Conservation (phyloP, 805 yeast species). For the Candida rishiriensis region DNA sequence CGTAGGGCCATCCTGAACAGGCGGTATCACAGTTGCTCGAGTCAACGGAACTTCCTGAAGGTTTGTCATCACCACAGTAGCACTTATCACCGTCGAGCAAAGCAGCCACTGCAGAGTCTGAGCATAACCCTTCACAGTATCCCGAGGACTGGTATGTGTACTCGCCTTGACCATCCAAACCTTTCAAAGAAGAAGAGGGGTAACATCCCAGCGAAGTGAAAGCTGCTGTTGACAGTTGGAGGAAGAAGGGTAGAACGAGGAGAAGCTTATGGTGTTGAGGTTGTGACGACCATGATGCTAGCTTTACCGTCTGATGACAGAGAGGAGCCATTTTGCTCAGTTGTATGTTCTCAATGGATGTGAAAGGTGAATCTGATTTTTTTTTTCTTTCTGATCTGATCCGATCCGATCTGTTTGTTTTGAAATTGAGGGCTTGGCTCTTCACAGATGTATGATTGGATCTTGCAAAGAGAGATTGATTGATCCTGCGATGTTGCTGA, state of each 20-base stretch:
- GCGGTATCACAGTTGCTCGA: slow-evolving; percentile 37
- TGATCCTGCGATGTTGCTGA: too few species aligned
- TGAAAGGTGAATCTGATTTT: too few species aligned
- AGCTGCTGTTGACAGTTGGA: slow-evolving; percentile 5
- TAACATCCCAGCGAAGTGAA: slow-evolving; percentile 27
- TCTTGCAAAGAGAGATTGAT: too few species aligned
- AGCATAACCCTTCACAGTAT: slow-evolving; percentile 55
- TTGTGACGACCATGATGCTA: too few species aligned
- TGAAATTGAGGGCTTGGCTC: too few species aligned
- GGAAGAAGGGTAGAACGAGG: not conserved
- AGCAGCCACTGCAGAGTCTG: slow-evolving; percentile 43
- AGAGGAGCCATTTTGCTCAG: not conserved
- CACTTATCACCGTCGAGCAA: slow-evolving; percentile 50
- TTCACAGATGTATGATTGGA: too few species aligned
- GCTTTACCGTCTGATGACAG: not conserved
- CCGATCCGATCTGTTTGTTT: too few species aligned
- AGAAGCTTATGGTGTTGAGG: too few species aligned
- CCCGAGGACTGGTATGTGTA: slow-evolving; percentile 59
- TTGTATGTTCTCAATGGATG: not conserved
- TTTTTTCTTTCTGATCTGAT: too few species aligned
- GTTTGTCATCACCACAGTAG: slow-evolving; percentile 56
- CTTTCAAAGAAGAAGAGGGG: slow-evolving; percentile 22
- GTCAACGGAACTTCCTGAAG: slow-evolving; percentile 24
- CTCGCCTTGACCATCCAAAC: slow-evolving; percentile 37
- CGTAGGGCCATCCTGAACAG: slow-evolving; percentile 61